Evolutionary conservation across 2,329 filamentous ascomycete genomes (phyloP).

Genomic region (Talaromyces sp.): DNA sequence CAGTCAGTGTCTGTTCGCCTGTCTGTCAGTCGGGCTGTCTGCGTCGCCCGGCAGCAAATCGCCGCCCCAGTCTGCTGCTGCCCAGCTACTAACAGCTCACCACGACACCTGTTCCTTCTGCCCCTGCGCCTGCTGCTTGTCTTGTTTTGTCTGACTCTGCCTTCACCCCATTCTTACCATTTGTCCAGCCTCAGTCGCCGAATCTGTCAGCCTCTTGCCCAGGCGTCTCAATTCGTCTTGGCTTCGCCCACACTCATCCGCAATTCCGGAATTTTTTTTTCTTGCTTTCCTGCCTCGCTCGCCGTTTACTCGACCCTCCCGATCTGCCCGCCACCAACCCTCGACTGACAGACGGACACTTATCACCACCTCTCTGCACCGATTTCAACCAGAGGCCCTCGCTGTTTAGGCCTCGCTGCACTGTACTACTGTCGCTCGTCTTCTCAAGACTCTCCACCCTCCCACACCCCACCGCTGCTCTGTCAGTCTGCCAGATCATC

Average conservation of each 20-base stretch:
- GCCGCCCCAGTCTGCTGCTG: slow-evolving; percentile 1
- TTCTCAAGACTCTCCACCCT: slow-evolving; percentile 4
- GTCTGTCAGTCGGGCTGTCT: slow-evolving; percentile 1
- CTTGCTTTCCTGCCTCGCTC: neutral
- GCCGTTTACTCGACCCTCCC: slow-evolving; percentile 1
- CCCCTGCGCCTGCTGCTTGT: neutral
- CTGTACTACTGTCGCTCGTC: neutral
- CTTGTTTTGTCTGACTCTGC: neutral
- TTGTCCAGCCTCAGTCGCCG: neutral
- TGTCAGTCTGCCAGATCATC: slow-evolving; percentile 15
- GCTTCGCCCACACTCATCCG: neutral
- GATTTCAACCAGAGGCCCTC: neutral
- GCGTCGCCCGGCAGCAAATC: neutral
- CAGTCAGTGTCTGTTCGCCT: neutral
- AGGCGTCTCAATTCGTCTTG: slow-evolving; percentile 9
- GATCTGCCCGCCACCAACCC: slow-evolving; percentile 3
- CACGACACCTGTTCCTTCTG: slow-evolving; percentile 4
- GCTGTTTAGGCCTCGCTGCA: neutral
- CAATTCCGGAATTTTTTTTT: slow-evolving; percentile 1
- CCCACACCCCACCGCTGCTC: slow-evolving; percentile 8
- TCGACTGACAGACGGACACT: neutral
- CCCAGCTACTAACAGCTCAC: slow-evolving; percentile 1
- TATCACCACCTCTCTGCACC: neutral
- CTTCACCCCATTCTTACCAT: slow-evolving; percentile 3
- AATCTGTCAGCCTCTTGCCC: neutral